Evolutionary conservation across 1,139 yeast genomes (phyloP), one percentile per base, ranked within the genome.

Genomic region (Yamadazyma triangularis): DNA sequence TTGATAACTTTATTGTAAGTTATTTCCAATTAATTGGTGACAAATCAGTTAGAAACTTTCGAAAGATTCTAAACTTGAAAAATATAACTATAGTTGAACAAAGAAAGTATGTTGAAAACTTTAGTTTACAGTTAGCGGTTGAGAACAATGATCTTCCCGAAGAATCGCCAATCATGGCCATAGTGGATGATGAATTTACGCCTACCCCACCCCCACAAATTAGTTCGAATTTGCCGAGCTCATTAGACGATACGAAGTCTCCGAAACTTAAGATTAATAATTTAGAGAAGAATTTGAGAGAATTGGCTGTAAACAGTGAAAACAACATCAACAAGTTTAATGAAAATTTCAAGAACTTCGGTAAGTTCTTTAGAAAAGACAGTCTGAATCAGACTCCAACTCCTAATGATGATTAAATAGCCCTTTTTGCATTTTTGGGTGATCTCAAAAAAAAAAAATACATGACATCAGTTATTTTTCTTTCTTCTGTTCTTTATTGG

Each of bases 1-100:
- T 73, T 60, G 59, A 83, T 36, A 77, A 74, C 12, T 68, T 84
- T 21, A 77, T 84, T 3, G 76, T 75, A 34, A 76, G 70, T 45
- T 86, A 86, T 53, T 76, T 85, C 50, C 70, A 70, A 38, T 60
- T 81, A 13, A 70, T 86, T 38, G 82, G 82, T 3, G 95, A 86
- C 53, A 67, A 66, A 31, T 77, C 79, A 13, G 54, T 72, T 15
- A 56, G 60, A 11, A 86, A 86, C 47, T 85, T 85, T 48, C 52
- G 58, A 37, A 85, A 83, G 48, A 60, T 86, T 4, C 60, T 86
- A 33, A 73, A 68, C 21, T 63, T 85, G 38, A 85, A 84, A 53
- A 40, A 44, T 20, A 28, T 44, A 19, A 34, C 43, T 9, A 80
- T 82, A 5, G 61, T 79, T 23, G 60, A 62, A n/a, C 77, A 73